Evolutionary conservation across 805 yeast species (phyloP).

Genomic region (Zygotorulaspora sp.): DNA sequence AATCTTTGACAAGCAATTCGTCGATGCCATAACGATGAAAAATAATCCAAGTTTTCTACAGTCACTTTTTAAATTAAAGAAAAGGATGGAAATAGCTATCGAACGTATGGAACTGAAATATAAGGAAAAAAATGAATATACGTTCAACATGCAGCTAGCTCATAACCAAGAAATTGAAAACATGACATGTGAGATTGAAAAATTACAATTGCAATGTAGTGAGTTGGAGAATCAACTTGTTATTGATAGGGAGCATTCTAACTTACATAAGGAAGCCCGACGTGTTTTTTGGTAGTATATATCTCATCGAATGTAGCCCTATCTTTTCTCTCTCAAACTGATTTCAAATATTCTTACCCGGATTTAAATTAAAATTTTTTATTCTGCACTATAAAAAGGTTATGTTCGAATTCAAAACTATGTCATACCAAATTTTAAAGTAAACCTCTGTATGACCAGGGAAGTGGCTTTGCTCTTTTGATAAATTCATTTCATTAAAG

Average conservation of each 20-base stretch:
- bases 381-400: too few relatives aligned
- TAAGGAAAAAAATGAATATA: constrained; percentile 55
- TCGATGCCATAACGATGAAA: constrained; percentile 41
- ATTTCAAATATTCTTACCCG: too few relatives aligned
- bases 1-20: constrained; percentile 33
- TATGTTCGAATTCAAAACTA: too few relatives aligned
- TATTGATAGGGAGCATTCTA: not conserved
- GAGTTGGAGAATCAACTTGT: constrained; percentile 19
- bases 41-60: constrained; percentile 46
- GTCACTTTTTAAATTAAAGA: constrained; percentile 42
- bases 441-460: too few relatives aligned
- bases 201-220: constrained; percentile 35
- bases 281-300: too few relatives aligned
- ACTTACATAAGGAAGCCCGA: too few relatives aligned
- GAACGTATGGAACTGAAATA: constrained; percentile 51
- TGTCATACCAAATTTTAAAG: too few relatives aligned
- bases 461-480: too few relatives aligned
- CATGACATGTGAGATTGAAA: constrained; percentile 36
- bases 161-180: constrained; percentile 52
- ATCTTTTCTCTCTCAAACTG: too few relatives aligned
- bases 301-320: too few relatives aligned
- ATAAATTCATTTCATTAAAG: constrained; percentile 10
- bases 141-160: constrained; percentile 50
- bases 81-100: constrained; percentile 42
- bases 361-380: too few relatives aligned